Evolutionary conservation across 2,329 filamentous ascomycete species (phyloP).

Genomic region (Paracorniculantispora psalliotae): DNA sequence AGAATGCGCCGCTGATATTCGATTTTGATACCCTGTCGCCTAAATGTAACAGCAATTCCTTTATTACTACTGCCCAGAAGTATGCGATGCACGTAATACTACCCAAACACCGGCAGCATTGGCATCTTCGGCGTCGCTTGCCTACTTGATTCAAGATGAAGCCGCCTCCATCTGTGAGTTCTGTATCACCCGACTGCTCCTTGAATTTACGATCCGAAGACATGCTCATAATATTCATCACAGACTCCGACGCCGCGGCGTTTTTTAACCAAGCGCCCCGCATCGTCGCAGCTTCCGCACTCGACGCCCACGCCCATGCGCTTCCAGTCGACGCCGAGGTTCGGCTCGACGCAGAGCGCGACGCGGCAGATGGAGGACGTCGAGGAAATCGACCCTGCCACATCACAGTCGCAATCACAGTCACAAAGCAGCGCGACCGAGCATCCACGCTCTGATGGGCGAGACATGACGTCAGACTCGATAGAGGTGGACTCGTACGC

Average conservation of each 20-base stretch:
- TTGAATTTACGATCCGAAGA: not conserved
- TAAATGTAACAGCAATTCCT: too few relatives aligned
- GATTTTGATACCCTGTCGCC: not conserved
- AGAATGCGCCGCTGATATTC: not conserved
- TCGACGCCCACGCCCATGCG: conserved; percentile 26
- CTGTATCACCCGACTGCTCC: not conserved
- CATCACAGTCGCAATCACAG: conserved; percentile 2
- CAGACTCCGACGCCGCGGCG: conserved; percentile 37
- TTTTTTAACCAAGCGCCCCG: conserved; percentile 33
- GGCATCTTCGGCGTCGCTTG: not conserved
- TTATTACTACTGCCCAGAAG: too few relatives aligned
- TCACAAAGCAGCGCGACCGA: conserved; percentile 3
- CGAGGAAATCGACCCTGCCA: conserved; percentile 27
- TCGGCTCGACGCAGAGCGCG: conserved; percentile 27
- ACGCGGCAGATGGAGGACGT: conserved; percentile 19
- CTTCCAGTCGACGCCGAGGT: conserved; percentile 36
- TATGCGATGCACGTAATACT: conserved; percentile 1
- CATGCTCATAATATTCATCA: not conserved
- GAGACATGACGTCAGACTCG: conserved; percentile 19
- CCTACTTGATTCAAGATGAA: not conserved
- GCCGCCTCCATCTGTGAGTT: conserved; percentile 5
- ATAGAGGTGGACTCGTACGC: conserved; percentile 25
- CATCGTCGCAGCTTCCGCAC: conserved; percentile 27
- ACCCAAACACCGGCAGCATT: not conserved
- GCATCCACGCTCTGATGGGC: conserved; percentile 11